Evolutionary conservation across 306 rosid genomes (phyloP).

Genomic region (Pyrus bretschneideri): DNA sequence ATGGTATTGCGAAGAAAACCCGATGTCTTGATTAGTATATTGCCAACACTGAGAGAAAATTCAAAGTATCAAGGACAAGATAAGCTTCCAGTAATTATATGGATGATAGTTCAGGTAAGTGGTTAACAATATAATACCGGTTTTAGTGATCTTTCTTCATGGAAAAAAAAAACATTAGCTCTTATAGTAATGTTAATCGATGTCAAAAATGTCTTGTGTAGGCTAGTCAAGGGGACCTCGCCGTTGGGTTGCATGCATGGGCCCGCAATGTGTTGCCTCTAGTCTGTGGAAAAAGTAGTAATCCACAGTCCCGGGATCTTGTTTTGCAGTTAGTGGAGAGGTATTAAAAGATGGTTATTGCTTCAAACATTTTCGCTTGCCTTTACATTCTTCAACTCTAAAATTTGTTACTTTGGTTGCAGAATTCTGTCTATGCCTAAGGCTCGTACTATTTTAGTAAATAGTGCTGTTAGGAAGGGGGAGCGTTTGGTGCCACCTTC

Average conservation of each 20-base stretch:
- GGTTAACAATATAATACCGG: neutral
- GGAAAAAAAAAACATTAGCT: neutral
- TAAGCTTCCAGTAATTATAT: slow-evolving; percentile 68
- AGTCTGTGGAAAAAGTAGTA: slow-evolving; percentile 57
- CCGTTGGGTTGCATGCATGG: slow-evolving; percentile 88
- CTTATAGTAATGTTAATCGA: slow-evolving; percentile 1
- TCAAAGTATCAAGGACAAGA: slow-evolving; percentile 86
- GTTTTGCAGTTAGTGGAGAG: slow-evolving; percentile 82
- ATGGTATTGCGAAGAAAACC: slow-evolving; percentile 86
- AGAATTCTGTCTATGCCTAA: slow-evolving; percentile 82
- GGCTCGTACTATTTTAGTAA: slow-evolving; percentile 72
- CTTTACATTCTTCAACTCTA: neutral
- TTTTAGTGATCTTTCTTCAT: neutral
- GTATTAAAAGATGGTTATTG: slow-evolving; percentile 28
- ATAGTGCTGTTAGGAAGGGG: slow-evolving; percentile 86
- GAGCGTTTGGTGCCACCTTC: slow-evolving; percentile 82
- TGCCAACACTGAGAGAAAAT: slow-evolving; percentile 62
- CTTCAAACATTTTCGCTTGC: neutral
- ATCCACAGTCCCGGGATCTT: slow-evolving; percentile 86
- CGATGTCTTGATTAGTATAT: slow-evolving; percentile 49
- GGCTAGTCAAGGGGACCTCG: slow-evolving; percentile 73
- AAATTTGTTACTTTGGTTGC: slow-evolving; percentile 19
- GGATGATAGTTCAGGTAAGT: slow-evolving; percentile 84
- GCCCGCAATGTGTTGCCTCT: slow-evolving; percentile 68
- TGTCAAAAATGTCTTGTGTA: slow-evolving; percentile 20